A percentile compares a stretch with the other conserved stretches of the same genome.
These are phyloP conservation scores for Tuctoria greenei DNA, from an alignment of 176 grass and related monocot species.

Conservation along the genomic window DNA sequence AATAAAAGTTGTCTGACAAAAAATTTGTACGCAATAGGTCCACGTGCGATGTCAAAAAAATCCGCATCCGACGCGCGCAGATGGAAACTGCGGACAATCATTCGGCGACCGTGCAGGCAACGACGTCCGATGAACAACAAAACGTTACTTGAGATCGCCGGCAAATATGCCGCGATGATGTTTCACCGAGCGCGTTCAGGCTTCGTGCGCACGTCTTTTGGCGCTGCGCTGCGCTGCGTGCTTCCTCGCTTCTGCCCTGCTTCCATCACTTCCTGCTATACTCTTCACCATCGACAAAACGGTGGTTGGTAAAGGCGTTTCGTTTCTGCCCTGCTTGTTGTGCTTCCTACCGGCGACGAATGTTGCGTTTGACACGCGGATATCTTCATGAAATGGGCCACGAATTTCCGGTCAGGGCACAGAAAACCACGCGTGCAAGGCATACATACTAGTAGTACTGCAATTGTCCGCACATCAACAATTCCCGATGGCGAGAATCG, in stretches of 20 bases:
- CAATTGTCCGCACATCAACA: conserved; percentile 6
- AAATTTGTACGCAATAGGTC: neutral
- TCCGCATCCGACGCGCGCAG: neutral
- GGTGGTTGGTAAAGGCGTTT: neutral
- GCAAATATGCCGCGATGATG: conserved; percentile 38
- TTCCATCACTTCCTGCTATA: no score
- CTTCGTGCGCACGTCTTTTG: conserved; percentile 1
- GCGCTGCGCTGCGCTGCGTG: no score
- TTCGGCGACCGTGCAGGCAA: no score
- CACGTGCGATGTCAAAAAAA: neutral
- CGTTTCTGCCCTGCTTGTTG: neutral
- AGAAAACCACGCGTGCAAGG: conserved; percentile 20
- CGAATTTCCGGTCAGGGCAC: neutral
- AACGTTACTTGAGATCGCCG: conserved; percentile 32
- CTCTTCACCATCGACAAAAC: neutral
- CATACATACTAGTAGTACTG: neutral
- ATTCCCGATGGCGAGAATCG: conserved; percentile 24
- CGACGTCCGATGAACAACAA: neutral
- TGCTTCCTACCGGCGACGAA: conserved; percentile 22
- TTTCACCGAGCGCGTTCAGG: neutral
- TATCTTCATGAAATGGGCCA: neutral
- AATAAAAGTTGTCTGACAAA: no score
- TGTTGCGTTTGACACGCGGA: neutral
- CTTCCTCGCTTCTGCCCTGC: no score
- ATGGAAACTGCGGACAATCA: neutral